Base-by-base conservation (phyloP, 345 rosid species). In the Linum trigynum region DNA sequence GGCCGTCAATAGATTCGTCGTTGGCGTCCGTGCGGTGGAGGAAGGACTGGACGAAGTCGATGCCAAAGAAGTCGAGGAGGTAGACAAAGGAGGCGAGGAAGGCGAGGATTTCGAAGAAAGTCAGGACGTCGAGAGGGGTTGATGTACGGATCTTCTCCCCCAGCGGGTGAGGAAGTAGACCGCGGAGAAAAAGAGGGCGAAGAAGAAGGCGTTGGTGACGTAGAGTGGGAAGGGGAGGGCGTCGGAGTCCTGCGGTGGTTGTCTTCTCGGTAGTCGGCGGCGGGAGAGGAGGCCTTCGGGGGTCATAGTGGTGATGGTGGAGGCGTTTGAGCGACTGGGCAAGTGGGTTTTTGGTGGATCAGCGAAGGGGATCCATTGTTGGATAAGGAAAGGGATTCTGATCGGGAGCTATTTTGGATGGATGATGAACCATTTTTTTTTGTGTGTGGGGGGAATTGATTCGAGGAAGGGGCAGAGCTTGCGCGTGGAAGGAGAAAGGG, bases 81-180 rank as follows among this genome's bases (percentile, higher is more conserved):
- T 72, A 75, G 55, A 48, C 51, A 55, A 76, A 70, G 17, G 82
- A 76, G 39, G 67, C 74, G 3, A 69, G 0, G 45, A 79, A 61
- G 32, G 82, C 77, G 12, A 64, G 59, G 3, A 75, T 70, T 58
- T 74, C 79, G 11, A 76, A 59, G 69, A 71, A 3, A 12, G 75
- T 42, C 45, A 77, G 23, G 39, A 70, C 57, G 64, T 78, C 77
- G 51, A 78, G 77, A 3, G 82, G 77, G 2, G 77, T 69, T 4
- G 82, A 67, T 7, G 69, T 68, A 39, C 82, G 79, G 58, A 78
- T 75, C 77, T 78, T 79, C 55, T 76, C 75, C 82, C 72, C 82
- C 77, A 79, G 10, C 79, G 77, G 57, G 61, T 17, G 11, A 80
- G 69, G 65, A 63, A 75, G 72, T 72, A 77, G 57, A 70, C 71